Conservation (phyloP, 768 basidiomycete species). For the Calocera viscosa region DNA sequence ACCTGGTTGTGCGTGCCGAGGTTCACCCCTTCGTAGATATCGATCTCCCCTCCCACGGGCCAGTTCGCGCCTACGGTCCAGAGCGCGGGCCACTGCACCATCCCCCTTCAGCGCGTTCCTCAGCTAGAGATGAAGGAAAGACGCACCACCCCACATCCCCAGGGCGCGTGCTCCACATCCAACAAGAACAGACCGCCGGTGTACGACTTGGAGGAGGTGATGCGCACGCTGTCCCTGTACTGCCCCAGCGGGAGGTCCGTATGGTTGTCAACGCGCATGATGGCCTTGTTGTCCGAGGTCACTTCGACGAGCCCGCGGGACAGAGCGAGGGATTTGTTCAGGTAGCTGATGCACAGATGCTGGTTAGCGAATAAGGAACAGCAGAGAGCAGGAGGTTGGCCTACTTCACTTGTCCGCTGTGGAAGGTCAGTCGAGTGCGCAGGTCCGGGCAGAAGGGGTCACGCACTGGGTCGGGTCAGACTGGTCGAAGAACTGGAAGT, state of each 20-base stretch:
- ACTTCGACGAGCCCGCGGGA: conserved; percentile 44
- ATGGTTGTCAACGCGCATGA: conserved; percentile 68
- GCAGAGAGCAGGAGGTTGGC: conserved; percentile 20
- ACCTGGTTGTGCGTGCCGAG: conserved; percentile 77
- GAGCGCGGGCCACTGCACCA: conserved; percentile 75
- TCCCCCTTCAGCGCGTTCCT: conserved; percentile 10
- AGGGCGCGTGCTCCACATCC: conserved; percentile 71
- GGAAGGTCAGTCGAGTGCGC: conserved; percentile 19
- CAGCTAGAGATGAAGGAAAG: background rate
- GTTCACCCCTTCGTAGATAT: conserved; percentile 75
- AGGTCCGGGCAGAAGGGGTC: conserved; percentile 15
- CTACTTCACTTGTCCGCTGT: conserved; percentile 60
- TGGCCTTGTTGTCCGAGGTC: conserved; percentile 43
- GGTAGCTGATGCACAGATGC: conserved; percentile 52
- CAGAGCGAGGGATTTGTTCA: conserved; percentile 39
- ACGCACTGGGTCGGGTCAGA: conserved; percentile 57
- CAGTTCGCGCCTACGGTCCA: conserved; percentile 35
- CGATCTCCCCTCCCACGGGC: conserved; percentile 50
- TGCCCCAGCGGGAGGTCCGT: conserved; percentile 42
- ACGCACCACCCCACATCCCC: conserved; percentile 61
- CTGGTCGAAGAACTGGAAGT: conserved; percentile 47
- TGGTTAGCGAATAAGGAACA: conserved; percentile 13
- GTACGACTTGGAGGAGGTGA: conserved; percentile 51
- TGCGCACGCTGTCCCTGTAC: conserved; percentile 51
- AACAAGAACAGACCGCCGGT: conserved; percentile 73